Conservation (phyloP, 176 grass and related monocot species). For the Dendrocalamus sinicus region DNA sequence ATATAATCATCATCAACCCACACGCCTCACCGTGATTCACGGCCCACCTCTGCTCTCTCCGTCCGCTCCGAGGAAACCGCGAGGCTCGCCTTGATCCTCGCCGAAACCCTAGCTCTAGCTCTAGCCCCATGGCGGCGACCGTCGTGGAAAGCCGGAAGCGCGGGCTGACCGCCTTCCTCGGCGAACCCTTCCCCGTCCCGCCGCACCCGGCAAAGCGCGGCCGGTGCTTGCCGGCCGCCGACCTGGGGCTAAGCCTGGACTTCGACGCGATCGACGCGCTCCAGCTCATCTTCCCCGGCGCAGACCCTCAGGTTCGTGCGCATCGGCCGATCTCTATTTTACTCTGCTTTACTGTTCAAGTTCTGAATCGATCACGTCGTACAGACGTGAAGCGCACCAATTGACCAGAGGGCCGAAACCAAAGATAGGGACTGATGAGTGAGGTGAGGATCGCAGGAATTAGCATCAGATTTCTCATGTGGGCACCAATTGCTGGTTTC, state of each 20-base stretch:
- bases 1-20: not conserved
- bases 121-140: not conserved
- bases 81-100: not conserved
- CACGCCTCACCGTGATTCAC: not conserved
- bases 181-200: not conserved
- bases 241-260: constrained; percentile 43
- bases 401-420: not conserved
- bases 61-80: not conserved
- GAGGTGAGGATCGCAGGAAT: not conserved
- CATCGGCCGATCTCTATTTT: not conserved
- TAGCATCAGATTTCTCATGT: not conserved
- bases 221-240: constrained; percentile 21
- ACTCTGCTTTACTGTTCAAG: not conserved
- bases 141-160: constrained; percentile 40
- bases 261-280: constrained; percentile 43
- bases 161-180: constrained; percentile 2
- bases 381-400: not conserved
- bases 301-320: constrained; percentile 32
- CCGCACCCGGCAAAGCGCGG: constrained; percentile 38
- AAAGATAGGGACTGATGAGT: not conserved
- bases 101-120: not conserved
- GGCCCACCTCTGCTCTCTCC: not conserved
- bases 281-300: constrained; percentile 49
- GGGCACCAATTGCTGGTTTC: not conserved
- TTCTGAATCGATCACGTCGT: not conserved